These are phyloP conservation scores for Diplodia intermedia DNA, from an alignment of 2,329 filamentous ascomycete genomes.

Conservation along the genomic window DNA sequence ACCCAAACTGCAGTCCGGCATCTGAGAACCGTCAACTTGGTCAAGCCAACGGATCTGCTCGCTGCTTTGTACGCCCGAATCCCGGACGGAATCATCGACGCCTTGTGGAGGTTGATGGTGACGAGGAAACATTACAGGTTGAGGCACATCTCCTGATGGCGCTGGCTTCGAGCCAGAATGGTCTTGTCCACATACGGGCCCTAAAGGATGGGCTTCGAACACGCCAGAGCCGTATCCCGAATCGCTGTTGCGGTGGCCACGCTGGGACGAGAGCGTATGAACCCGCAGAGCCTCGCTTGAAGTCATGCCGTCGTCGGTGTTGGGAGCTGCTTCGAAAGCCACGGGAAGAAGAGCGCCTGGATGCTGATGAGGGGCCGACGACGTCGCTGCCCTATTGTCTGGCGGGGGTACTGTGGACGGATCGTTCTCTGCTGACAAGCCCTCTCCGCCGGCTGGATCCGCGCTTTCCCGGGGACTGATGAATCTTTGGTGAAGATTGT, in stretches of 20 bases:
- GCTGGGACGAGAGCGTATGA: background rate
- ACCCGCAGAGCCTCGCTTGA: background rate
- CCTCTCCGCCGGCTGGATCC: background rate
- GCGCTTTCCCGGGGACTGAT: background rate
- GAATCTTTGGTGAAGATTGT: background rate
- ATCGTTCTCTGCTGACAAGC: background rate
- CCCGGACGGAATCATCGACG: background rate
- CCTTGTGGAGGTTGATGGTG: background rate
- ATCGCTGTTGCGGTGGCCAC: background rate
- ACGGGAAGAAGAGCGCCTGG: background rate
- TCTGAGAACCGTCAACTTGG: background rate
- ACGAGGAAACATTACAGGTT: background rate
- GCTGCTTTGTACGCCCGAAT: rapidly evolving
- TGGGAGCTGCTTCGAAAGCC: background rate
- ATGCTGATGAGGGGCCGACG: background rate
- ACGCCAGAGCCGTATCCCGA: background rate
- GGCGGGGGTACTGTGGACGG: background rate
- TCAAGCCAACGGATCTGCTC: background rate
- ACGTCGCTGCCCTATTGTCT: background rate
- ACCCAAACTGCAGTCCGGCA: background rate
- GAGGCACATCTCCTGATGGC: background rate
- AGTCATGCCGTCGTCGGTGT: background rate
- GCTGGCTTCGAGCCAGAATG: background rate
- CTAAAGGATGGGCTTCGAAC: background rate
- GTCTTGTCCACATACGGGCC: background rate